These are phyloP conservation scores for Chaetomidium leptoderma DNA, from an alignment of 495 filamentous ascomycete genomes.

Conservation along the genomic window DNA sequence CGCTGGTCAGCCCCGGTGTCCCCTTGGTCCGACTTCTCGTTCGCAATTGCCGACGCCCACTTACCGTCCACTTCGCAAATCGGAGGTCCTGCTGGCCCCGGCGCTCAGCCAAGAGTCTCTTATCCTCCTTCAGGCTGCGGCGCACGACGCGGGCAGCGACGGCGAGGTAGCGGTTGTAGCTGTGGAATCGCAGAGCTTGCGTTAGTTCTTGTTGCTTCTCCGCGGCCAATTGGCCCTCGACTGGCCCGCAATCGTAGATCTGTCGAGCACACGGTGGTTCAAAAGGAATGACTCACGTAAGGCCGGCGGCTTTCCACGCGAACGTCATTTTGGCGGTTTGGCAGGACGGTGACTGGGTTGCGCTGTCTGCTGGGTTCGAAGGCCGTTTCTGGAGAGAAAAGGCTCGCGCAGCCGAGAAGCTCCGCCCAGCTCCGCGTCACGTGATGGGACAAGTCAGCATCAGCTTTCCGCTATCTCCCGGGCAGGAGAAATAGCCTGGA, in stretches of 20 bases:
- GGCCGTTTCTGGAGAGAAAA: conserved; percentile 24
- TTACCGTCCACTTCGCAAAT: conserved; percentile 96
- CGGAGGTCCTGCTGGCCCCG: conserved; percentile 84
- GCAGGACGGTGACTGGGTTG: conserved; percentile 24
- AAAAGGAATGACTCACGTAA: conserved; percentile 64
- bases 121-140: conserved; percentile 90
- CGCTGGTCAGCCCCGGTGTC: conserved; percentile 24
- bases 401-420: conserved; percentile 32
- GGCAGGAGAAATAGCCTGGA: background rate
- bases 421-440: conserved; percentile 35
- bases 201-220: conserved; percentile 2
- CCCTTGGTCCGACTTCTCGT: background rate
- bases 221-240: background rate
- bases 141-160: conserved; percentile 75
- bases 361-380: conserved; percentile 9
- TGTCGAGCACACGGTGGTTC: background rate
- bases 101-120: conserved; percentile 79
- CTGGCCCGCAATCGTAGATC: background rate
- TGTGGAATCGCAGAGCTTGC: conserved; percentile 30
- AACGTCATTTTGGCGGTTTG: conserved; percentile 78
- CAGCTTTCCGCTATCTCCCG: background rate
- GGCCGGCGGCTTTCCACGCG: conserved; percentile 96
- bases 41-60: conserved; percentile 32
- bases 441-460: background rate
- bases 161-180: conserved; percentile 81